Conservation (phyloP, 768 basidiomycete species). For the Lactifluus subvellereus region DNA sequence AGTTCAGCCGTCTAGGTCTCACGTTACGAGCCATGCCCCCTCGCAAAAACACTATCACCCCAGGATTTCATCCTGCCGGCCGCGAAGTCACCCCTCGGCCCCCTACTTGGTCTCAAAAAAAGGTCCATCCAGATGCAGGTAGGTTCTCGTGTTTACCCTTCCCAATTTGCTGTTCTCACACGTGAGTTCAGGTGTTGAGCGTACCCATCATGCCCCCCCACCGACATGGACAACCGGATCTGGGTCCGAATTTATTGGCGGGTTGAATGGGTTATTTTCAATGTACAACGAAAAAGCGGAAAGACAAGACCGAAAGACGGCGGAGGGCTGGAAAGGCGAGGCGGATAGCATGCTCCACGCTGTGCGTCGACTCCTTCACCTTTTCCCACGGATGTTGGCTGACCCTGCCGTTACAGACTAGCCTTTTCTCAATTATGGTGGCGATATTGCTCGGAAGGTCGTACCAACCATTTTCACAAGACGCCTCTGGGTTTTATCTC, state of each 20-base stretch:
- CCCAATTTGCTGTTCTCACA: too few relatives aligned
- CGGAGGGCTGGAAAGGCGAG: conserved; percentile 6
- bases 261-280: conserved; percentile 3
- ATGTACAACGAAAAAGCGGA: conserved; percentile 9
- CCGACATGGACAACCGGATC: too few relatives aligned
- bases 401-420: not conserved
- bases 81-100: too few relatives aligned
- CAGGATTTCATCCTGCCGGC: too few relatives aligned
- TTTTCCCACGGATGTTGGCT: not conserved
- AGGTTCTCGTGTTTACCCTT: too few relatives aligned
- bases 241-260: not conserved
- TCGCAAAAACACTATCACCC: too few relatives aligned
- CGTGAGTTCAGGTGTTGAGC: too few relatives aligned
- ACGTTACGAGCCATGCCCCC: too few relatives aligned
- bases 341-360: conserved; percentile 1
- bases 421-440: conserved; percentile 7
- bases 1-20: too few relatives aligned
- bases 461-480: conserved; percentile 7
- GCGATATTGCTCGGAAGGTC: conserved; percentile 6
- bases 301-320: conserved; percentile 7
- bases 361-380: not conserved
- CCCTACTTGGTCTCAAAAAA: too few relatives aligned
- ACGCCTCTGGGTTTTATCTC: conserved; percentile 8
- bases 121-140: too few relatives aligned
- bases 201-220: too few relatives aligned